Evolutionary conservation across 805 yeast species (phyloP).

Genomic region (Tetrapisispora namnaoensis): DNA sequence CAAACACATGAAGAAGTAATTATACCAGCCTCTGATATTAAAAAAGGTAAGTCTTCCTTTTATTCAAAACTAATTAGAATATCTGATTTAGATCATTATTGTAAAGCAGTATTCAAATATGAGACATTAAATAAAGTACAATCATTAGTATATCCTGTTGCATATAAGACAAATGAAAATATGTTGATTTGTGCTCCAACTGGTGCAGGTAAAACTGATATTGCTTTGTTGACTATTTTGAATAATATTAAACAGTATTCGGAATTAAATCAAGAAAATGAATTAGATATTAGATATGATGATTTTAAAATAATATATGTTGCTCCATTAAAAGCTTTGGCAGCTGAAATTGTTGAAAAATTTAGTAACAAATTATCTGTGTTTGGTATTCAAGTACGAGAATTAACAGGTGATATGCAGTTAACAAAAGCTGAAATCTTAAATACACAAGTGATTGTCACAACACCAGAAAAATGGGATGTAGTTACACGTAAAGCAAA

Average conservation of each 20-base stretch:
- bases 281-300: conserved; percentile 62
- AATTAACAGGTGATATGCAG: conserved; percentile 94
- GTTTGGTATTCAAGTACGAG: conserved; percentile 80
- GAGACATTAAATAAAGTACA: conserved; percentile 77
- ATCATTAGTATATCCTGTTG: conserved; percentile 82
- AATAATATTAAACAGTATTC: conserved; percentile 70
- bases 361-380: conserved; percentile 67
- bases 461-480: conserved; percentile 97
- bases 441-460: conserved; percentile 79
- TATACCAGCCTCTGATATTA: conserved; percentile 62
- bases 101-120: conserved; percentile 81
- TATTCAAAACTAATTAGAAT: conserved; percentile 44
- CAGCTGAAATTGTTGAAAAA: conserved; percentile 94
- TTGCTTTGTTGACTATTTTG: conserved; percentile 71
- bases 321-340: conserved; percentile 88
- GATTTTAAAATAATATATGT: conserved; percentile 88
- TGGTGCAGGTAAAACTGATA: conserved; percentile 96
- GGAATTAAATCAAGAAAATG: conserved; percentile 40
- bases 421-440: conserved; percentile 68
- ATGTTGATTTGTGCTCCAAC: conserved; percentile 97
- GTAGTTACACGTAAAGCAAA: conserved; percentile 89
- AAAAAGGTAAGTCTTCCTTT: conserved; percentile 37
- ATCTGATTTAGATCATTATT: conserved; percentile 58
- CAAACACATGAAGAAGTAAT: conserved; percentile 69
- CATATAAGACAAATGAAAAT: conserved; percentile 86